Conservation (phyloP, 768 basidiomycete species). For the Mycena olivaceomarginata region DNA sequence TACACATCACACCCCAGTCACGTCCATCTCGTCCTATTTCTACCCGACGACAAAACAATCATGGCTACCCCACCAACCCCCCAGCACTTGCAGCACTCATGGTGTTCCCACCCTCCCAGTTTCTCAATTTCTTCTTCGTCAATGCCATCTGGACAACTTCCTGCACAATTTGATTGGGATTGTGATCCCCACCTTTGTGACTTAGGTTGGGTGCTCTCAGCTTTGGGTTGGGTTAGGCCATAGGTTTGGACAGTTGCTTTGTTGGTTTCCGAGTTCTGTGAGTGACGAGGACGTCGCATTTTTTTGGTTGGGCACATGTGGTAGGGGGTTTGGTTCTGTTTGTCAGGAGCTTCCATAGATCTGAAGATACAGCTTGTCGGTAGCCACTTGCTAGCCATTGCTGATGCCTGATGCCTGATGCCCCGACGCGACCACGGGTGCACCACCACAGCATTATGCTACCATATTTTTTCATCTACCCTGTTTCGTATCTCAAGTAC, state of each 20-base stretch:
- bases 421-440: no score
- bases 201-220: background rate
- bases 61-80: background rate
- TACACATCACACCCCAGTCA: background rate
- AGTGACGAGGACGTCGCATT: background rate
- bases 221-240: constrained; percentile 4
- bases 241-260: background rate
- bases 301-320: no score
- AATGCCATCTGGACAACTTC: background rate
- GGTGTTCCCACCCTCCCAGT: background rate
- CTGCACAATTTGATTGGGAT: constrained; percentile 10
- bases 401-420: no score
- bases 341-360: no score
- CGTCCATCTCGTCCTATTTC: background rate
- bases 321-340: no score
- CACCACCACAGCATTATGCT: no score
- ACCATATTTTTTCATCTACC: no score
- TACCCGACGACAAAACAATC: background rate
- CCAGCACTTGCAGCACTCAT: background rate
- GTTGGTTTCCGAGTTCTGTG: background rate
- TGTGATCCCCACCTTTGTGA: constrained; percentile 2
- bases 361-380: background rate
- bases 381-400: no score
- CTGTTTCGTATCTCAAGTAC: no score
- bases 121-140: background rate